Percentiles rank a stretch among this genome's conserved stretches.
Conservation (phyloP, 306 rosid genomes). For the Argentina anserina region DNA sequence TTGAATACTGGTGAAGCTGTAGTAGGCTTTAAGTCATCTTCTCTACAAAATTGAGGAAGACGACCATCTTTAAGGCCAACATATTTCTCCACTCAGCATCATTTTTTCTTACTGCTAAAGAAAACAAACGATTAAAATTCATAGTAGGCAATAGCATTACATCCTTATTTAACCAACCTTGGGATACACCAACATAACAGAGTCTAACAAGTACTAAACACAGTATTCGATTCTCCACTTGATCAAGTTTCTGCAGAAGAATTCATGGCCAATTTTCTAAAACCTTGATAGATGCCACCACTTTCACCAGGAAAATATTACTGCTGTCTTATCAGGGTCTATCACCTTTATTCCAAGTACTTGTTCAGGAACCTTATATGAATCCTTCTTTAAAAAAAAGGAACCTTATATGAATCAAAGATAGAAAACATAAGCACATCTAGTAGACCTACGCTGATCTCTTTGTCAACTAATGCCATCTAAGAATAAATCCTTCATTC, state of each 20-base stretch:
- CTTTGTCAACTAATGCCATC: neutral
- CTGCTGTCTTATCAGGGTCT: slow-evolving; percentile 6
- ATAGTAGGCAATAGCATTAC: neutral
- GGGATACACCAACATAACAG: neutral
- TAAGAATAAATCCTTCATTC: slow-evolving; percentile 3
- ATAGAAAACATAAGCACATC: neutral
- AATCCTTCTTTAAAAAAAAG: too few relatives aligned
- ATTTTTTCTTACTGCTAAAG: too few relatives aligned
- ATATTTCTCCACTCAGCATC: too few relatives aligned
- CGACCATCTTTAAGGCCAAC: slow-evolving; percentile 7
- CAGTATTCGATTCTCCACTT: neutral
- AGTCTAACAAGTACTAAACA: neutral
- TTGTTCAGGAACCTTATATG: slow-evolving; percentile 7
- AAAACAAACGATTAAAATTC: neutral
- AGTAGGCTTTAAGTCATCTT: neutral
- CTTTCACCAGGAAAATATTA: slow-evolving; percentile 11
- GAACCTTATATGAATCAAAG: neutral
- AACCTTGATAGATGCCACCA: slow-evolving; percentile 1
- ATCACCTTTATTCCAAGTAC: slow-evolving; percentile 12
- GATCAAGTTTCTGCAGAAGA: neutral
- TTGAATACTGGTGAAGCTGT: neutral
- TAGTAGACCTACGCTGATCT: slow-evolving; percentile 6
- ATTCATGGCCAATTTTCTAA: neutral
- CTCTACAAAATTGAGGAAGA: neutral
- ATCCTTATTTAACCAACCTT: neutral